Evolutionary conservation across 2,329 filamentous ascomycete genomes (phyloP), one percentile per base, ranked within the genome.

Genomic region (Pyricularia grisea): DNA sequence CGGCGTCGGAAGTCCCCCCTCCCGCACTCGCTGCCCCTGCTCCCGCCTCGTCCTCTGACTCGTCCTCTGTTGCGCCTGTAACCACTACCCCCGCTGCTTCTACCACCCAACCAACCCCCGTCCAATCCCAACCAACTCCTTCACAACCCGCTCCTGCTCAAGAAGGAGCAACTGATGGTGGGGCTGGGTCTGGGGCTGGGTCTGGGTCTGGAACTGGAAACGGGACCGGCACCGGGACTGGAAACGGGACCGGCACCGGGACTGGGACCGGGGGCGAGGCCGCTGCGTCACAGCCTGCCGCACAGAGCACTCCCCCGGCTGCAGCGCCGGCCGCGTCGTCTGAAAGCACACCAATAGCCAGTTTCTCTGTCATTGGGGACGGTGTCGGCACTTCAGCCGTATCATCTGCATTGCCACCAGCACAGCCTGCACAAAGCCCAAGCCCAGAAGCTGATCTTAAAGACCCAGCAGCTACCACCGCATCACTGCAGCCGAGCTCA

Each of bases 401-500:
- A 67, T 50, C 30, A 31, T 20, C 33, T 17, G 65, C 30, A 27
- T 17, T 25, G 42, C 65, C 55, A 25, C n/a, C 65, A 25, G 64
- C 69, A 36, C 33, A 67, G 30, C 61, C 69, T n/a, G 60, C 64
- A 63, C 68, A 69, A 67, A 60, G 66, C 61, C 60, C 69, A 71
- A 2, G n/a, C n/a, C n/a, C n/a, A n/a, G n/a, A 50, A 50, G 42
- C 42, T 50, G 42, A 50, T 50, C 17, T n/a, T 50, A 50, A 7
- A 50, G 42, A 50, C 42, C 42, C 42, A 50, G 42, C 42, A 50
- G 42, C 42, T 17, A 50, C 42, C 20, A 5, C 42, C 42, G 9
- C 42, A 50, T 17, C 42, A 2, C 42, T n/a, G 42, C 42, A 50
- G 42, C 42, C 42, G 42, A 20, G 17, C 6, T 17, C 42, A n/a